phyloP scores from a whole-genome alignment of 2,329 filamentous ascomycete genomes.

The Diplodia corticola region DNA sequence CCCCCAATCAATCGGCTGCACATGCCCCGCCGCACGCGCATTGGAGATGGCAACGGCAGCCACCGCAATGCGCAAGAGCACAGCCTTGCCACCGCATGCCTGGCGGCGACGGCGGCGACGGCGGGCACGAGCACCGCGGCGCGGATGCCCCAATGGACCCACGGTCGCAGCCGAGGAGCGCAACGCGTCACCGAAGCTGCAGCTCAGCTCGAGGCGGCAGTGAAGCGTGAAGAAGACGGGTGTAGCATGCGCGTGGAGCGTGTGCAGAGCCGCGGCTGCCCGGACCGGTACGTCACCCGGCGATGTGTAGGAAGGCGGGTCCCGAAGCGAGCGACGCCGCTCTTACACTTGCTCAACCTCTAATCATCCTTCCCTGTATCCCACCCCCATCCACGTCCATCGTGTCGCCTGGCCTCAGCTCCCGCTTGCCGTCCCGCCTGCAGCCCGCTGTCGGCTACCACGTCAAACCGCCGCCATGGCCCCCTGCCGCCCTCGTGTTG shows the following conservation, averaged over 20 bases:
- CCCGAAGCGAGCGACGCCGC: not conserved
- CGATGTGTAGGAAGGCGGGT: not conserved
- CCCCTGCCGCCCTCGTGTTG: not conserved
- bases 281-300: not conserved
- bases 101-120: no score
- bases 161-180: not conserved
- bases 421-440: not conserved
- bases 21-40: not conserved
- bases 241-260: not conserved
- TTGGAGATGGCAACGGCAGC: not conserved
- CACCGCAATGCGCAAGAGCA: not conserved
- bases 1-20: not conserved
- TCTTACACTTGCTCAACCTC: not conserved
- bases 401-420: not conserved
- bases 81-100: not conserved
- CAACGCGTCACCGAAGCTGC: not conserved
- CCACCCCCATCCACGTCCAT: conserved; percentile 1
- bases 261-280: not conserved
- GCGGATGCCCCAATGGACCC: not conserved
- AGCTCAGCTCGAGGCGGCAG: not conserved
- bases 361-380: not conserved
- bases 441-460: not conserved
- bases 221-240: not conserved
- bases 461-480: conserved; percentile 3
- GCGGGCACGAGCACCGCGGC: not conserved